Evolutionary conservation across 1,139 yeast genomes (phyloP).

Genomic region (Kodamaea anthophila): DNA sequence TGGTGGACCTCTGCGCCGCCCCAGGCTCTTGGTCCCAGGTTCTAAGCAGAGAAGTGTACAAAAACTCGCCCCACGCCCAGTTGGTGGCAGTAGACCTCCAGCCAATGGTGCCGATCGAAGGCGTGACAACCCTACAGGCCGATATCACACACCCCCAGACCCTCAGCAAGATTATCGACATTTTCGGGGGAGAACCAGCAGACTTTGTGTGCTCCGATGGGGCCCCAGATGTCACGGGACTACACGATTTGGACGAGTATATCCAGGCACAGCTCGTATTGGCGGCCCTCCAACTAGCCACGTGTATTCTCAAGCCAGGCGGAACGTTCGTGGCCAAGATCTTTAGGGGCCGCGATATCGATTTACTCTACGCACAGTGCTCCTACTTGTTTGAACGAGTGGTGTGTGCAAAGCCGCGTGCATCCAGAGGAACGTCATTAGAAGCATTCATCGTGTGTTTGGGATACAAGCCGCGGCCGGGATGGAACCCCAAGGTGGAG

Average conservation of each 20-base stretch:
- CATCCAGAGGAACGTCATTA: conserved; percentile 88
- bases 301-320: conserved; percentile 80
- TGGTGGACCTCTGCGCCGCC: conserved; percentile 96
- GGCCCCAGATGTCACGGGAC: conserved; percentile 97
- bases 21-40: conserved; percentile 99
- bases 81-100: conserved; percentile 94
- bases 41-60: conserved; percentile 58
- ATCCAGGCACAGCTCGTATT: conserved; percentile 90
- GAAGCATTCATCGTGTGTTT: conserved; percentile 92
- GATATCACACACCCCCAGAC: conserved; percentile 96
- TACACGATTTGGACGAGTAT: conserved; percentile 94
- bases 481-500: conserved; percentile 70
- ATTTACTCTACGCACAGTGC: conserved; percentile 80
- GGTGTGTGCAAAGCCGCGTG: conserved; percentile 91
- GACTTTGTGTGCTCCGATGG: conserved; percentile 97
- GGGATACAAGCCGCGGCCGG: conserved; percentile 73
- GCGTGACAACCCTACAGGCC: conserved; percentile 86
- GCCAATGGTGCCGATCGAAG: conserved; percentile 92
- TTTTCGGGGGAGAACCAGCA: conserved; percentile 87
- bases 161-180: conserved; percentile 60
- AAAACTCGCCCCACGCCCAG: conserved; percentile 41
- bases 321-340: conserved; percentile 95
- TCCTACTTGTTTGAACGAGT: conserved; percentile 80
- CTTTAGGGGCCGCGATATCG: conserved; percentile 92
- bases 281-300: conserved; percentile 85